These are phyloP conservation scores for Parmales sp. DNA, from an alignment of 108 stramenopile genomes.

Conservation along the genomic window DNA sequence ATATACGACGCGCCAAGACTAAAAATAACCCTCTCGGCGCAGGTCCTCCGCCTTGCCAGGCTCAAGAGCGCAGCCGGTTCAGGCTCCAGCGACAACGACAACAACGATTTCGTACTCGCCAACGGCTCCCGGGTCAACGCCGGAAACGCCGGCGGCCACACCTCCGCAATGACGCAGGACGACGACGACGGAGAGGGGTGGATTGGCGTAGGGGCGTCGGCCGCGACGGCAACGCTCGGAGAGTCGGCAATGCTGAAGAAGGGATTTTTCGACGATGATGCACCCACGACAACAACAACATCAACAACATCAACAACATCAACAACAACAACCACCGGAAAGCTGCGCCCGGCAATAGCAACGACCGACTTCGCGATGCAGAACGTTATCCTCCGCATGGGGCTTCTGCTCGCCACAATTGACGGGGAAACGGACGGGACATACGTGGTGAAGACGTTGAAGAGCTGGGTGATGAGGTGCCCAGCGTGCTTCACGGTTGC, in stretches of 20 bases:
- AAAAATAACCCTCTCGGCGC: too few relatives aligned
- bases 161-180: constrained; percentile 46
- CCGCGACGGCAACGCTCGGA: not conserved
- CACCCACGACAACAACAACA: not conserved
- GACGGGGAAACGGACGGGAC: constrained; percentile 40
- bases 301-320: not conserved
- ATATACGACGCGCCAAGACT: too few relatives aligned
- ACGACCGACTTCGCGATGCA: constrained; percentile 99
- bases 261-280: not conserved
- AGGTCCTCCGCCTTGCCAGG: too few relatives aligned
- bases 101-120: not conserved
- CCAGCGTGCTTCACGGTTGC: constrained; percentile 83
- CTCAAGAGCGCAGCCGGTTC: too few relatives aligned
- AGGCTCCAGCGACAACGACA: too few relatives aligned
- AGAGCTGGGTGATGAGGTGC: constrained; percentile 90
- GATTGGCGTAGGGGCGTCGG: constrained; percentile 32
- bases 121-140: not conserved
- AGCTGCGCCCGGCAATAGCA: constrained; percentile 74
- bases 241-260: not conserved
- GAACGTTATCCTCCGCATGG: constrained; percentile 95
- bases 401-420: constrained; percentile 69
- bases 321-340: constrained; percentile 15
- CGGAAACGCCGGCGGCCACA: constrained; percentile 28
- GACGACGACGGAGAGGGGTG: constrained; percentile 84
- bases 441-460: constrained; percentile 51